Evolutionary conservation across 495 filamentous ascomycete genomes (phyloP).

Genomic region (Chaetomium cochliodes): DNA sequence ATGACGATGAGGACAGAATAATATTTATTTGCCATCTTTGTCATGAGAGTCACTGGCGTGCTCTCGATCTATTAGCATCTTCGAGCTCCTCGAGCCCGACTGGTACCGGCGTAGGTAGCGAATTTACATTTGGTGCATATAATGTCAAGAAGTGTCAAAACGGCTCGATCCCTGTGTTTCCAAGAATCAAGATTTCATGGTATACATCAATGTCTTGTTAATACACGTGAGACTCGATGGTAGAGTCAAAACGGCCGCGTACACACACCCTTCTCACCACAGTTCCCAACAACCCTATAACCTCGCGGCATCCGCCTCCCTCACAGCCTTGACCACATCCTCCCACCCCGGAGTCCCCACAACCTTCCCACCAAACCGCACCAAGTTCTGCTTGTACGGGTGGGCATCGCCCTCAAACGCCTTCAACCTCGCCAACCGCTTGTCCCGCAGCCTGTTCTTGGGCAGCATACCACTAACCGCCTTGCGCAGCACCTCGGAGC

Average conservation of each 20-base stretch:
- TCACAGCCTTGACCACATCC: constrained; percentile 41
- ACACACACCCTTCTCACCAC: not conserved
- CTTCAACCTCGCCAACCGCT: constrained; percentile 84
- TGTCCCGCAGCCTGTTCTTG: constrained; percentile 88
- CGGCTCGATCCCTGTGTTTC: too few relatives aligned
- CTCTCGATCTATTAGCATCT: not conserved
- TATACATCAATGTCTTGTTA: constrained; percentile 16
- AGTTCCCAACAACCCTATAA: constrained; percentile 30
- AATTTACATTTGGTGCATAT: not conserved
- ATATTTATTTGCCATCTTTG: not conserved
- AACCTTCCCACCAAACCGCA: constrained; percentile 64
- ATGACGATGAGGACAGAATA: not conserved
- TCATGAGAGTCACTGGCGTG: not conserved
- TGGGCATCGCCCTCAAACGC: constrained; percentile 89
- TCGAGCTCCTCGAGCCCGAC: not conserved
- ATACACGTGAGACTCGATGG: constrained; percentile 12
- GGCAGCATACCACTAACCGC: constrained; percentile 96
- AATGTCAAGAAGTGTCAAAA: not conserved
- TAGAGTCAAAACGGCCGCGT: constrained; percentile 12
- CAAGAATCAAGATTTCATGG: not conserved
- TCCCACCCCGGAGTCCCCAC: constrained; percentile 50
- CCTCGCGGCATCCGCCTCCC: constrained; percentile 42
- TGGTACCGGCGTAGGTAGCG: not conserved
- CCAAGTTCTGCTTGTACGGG: constrained; percentile 85
- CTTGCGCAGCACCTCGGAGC: constrained; percentile 86